Base-by-base conservation (phyloP, 257 asterid species). In the Handroanthus guayacan region DNA sequence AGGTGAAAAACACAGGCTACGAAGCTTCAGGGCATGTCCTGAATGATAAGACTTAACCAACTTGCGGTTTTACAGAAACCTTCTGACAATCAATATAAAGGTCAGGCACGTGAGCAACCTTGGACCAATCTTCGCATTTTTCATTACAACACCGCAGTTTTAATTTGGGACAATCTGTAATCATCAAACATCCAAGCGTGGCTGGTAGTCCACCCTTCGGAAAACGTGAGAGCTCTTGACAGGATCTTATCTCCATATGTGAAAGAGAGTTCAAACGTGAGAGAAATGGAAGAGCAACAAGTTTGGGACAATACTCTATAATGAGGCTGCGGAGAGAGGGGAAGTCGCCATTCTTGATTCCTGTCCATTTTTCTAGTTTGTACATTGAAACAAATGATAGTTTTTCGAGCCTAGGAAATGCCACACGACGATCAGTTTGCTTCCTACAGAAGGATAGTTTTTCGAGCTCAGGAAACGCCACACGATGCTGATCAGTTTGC, bases 401-500 rank as follows among this genome's bases (percentile, higher is more conserved):
- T 58, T 82, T 71, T 77, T 79, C 79, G 3, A 79, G 74, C 76
- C 31, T 37, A 1, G 81, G 74, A 65, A 75, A 78, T 43, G 83
- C 76, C 3, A 17, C 58, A 3, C n/a, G 48, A 39, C 48, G 17
- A 38, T 56, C 16, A 6, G 11, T 18, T 9, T 50, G 44, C 16
- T 64, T 66, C n/a, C 76, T 16, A 7, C 78, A 70, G 34, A 82
- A 79, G 5, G 12, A 13, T n/a, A 82, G 58, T 58, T 82, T 71
- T 77, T 79, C 79, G 3, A 79, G 74, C 76, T 41, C 20, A 1
- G 81, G 74, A 65, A 75, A 78, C 34, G 83, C 76, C 3, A 17
- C 58, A 3, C n/a, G 48, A 39, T 47, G 47, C 38, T 57, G 17
- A 38, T 56, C 16, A 6, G 11, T 18, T 9, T 50, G 44, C 16